Evolutionary conservation across 495 filamentous ascomycete genomes (phyloP), one percentile per base, ranked within the genome.

Genomic region (Aspergillus homomorphus): DNA sequence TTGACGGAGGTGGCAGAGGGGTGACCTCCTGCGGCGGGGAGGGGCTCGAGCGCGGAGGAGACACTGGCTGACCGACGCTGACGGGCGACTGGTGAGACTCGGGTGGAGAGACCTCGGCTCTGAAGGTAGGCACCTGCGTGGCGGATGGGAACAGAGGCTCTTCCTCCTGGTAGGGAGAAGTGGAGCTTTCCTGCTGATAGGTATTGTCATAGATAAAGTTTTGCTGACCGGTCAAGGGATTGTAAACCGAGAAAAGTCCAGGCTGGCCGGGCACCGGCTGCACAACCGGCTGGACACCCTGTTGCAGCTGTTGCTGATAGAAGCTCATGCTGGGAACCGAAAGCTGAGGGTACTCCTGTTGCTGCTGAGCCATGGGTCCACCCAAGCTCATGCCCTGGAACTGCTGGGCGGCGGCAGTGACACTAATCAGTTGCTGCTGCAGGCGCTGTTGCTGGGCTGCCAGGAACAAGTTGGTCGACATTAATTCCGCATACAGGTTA

Each of bases 381-480:
- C 75, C 75, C 54, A 93, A 63, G 63, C 74, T 91, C 69, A 95
- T 70, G 50, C 80, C 82, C 65, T 92, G 89, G 72, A 92, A 91
- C 70, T 93, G 90, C 74, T 92, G 81, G 53, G 81, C 81, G 10
- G 79, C 80, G 19, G 79, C 78, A 30, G 78, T 81, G n/a, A 84
- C 80, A 45, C 72, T 78, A 51, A 82, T 73, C 55, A 82, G 58
- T 63, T 86, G 84, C 66, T 87, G 84, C 70, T 88, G 85, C 51
- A 96, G 80, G 50, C 87, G 87, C 73, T 94, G 89, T 71, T 96
- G 91, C 70, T 95, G 90, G 56, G 93, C 88, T 23, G 90, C 89
- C 38, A 97, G 78, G 60, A 92, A 92, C 51, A 91, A 71, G 64
- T 94, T 92, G 67, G 89, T 91, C 48, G 88, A 87, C 72, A 96